Evolutionary conservation across 192 early-diverging fungal species (phyloP).

Genomic region (Backusella parvicylindrica): DNA sequence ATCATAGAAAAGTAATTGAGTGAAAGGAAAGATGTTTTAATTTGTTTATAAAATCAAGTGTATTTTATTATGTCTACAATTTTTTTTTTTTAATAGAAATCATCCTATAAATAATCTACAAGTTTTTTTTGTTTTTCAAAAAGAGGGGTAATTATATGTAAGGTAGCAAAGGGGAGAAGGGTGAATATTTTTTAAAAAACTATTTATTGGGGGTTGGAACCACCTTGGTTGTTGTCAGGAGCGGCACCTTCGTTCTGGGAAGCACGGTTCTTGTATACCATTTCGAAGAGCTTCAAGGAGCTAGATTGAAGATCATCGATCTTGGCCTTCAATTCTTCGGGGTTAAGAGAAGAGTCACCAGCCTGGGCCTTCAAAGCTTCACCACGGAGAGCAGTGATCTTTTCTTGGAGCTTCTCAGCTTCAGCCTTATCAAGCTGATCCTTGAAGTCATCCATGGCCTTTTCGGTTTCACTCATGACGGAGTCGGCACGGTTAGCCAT

Average conservation of each 20-base stretch:
- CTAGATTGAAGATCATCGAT: constrained; percentile 82
- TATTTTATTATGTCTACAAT: not conserved
- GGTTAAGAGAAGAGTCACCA: constrained; percentile 61
- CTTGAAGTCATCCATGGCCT: constrained; percentile 96
- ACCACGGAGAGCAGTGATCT: constrained; percentile 81
- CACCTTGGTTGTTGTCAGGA: not conserved
- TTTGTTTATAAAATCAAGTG: not conserved
- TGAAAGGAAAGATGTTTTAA: not conserved
- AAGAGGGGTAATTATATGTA: constrained; percentile 7
- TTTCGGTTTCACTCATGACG: constrained; percentile 90
- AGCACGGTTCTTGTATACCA: constrained; percentile 86
- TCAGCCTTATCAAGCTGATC: constrained; percentile 90
- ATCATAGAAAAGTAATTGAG: not conserved
- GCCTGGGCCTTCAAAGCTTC: constrained; percentile 66
- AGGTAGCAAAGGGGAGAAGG: constrained; percentile 1
- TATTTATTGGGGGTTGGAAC: constrained; percentile 7
- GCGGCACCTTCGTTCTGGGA: constrained; percentile 5
- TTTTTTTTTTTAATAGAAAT: constrained; percentile 3
- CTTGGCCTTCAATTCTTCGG: constrained; percentile 92
- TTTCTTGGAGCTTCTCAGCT: constrained; percentile 78
- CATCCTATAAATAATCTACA: constrained; percentile 5
- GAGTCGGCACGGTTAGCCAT: constrained; percentile 85
- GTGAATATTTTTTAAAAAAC: constrained; percentile 2
- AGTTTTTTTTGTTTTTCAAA: constrained; percentile 3
- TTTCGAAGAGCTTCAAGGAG: constrained; percentile 95